These are phyloP conservation scores for Candida piceae DNA, from an alignment of 805 yeast genomes.

Conservation along the genomic window DNA sequence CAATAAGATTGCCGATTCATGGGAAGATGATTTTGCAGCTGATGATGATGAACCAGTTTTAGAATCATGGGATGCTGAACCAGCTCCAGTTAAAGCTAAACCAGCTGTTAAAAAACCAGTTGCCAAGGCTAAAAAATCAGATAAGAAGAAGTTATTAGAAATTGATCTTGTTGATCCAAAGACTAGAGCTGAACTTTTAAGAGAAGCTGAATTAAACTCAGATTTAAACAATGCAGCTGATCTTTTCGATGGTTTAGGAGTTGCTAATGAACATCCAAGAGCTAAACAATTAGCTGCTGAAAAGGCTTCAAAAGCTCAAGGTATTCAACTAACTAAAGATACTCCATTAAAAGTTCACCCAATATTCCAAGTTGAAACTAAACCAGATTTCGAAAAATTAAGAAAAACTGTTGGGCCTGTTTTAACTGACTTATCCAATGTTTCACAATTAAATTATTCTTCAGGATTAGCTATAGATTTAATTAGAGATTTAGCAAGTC, in stretches of 20 bases:
- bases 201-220: slow-evolving; percentile 73
- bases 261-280: slow-evolving; percentile 52
- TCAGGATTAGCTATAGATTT: slow-evolving; percentile 78
- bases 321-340: slow-evolving; percentile 43
- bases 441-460: slow-evolving; percentile 62
- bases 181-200: slow-evolving; percentile 70
- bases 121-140: slow-evolving; percentile 14
- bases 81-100: slow-evolving; percentile 63
- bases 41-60: slow-evolving; percentile 73
- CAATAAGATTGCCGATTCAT: slow-evolving; percentile 51
- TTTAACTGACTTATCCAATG: slow-evolving; percentile 54
- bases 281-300: slow-evolving; percentile 35
- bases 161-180: slow-evolving; percentile 67
- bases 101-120: too few species aligned
- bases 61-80: slow-evolving; percentile 86
- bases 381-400: slow-evolving; percentile 73
- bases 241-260: slow-evolving; percentile 70
- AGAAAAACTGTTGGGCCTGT: slow-evolving; percentile 66
- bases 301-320: slow-evolving; percentile 43
- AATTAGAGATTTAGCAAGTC: slow-evolving; percentile 77
- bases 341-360: slow-evolving; percentile 73
- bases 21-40: slow-evolving; percentile 64
- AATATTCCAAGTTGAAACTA: slow-evolving; percentile 76
- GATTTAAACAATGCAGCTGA: slow-evolving; percentile 93
- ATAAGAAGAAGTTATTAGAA: slow-evolving; percentile 39